Conservation (phyloP, 2,329 filamentous ascomycete species). For the Colletotrichum godetiae region DNA sequence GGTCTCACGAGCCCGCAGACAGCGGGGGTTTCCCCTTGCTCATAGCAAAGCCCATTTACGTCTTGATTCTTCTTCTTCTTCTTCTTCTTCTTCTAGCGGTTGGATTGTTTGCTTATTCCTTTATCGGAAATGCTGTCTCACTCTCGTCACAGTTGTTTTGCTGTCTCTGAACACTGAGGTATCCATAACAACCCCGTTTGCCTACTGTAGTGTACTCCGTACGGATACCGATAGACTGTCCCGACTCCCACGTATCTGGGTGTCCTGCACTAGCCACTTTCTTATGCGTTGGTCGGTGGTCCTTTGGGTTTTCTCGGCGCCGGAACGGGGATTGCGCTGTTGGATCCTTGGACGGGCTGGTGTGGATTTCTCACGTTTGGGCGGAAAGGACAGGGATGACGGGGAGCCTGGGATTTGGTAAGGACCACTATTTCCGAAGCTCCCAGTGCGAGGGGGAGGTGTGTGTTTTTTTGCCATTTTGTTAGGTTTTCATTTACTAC, state of each 20-base stretch:
- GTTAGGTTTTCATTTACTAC: neutral
- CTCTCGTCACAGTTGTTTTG: neutral
- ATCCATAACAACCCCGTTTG: neutral
- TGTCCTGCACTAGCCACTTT: constrained; percentile 2
- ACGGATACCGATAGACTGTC: neutral
- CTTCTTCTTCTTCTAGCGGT: neutral
- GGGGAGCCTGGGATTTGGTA: neutral
- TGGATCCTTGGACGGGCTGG: neutral
- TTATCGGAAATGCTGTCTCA: neutral
- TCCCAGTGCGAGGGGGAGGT: neutral
- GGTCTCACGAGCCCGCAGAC: neutral
- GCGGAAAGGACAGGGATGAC: neutral
- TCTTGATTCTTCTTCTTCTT: neutral
- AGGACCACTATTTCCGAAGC: neutral
- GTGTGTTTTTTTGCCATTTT: neutral
- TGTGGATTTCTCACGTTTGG: neutral
- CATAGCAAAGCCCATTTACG: neutral
- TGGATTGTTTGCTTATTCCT: too few relatives aligned
- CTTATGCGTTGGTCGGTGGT: constrained; percentile 8
- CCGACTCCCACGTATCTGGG: neutral
- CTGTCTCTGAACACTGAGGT: neutral
- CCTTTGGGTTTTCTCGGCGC: neutral
- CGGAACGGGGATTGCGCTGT: neutral
- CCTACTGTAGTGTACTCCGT: neutral
- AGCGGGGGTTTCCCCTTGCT: neutral